Base-by-base conservation (phyloP, 2,329 filamentous ascomycete species). In the Metarhizium humberi region DNA sequence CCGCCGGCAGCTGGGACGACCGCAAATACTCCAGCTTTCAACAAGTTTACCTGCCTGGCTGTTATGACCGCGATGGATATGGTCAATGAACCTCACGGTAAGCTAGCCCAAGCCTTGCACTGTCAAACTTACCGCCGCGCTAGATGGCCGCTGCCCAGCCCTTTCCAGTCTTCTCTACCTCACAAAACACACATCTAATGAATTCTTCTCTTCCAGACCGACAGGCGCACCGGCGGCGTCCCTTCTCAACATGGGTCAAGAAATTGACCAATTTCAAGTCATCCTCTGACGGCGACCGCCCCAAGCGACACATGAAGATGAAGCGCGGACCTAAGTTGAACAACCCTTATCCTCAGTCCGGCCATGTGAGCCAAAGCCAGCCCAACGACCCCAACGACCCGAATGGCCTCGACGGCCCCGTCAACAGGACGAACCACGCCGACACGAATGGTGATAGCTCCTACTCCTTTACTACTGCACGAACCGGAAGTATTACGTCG, bases 201-300 rank as follows among this genome's bases (percentile, higher is more conserved):
- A 64, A 54, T 51, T 34, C 67, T 72, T 6, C 38, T 13, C 42
- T 50, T 47, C 63, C 72, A 91, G 87, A 91, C 70, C 82, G 84
- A 62, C 78, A 79, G 61, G 62, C 73, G 66, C 81, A 81, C 63
- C 87, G 90, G 61, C 86, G 91, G 63, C 85, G 89, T 60, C 92
- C 92, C 29, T 97, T 97, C 68, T 83, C 92, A 50, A 89, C 86
- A 62, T 95, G 92, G 88, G 90, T 99, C 77, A 95, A 92, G 78
- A 92, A 92, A 66, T 82, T 97, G 56, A 86, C 91, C 58, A 92
- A 87, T 69, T 86, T 96, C 73, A 96, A 95, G 71, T 78, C 75
- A 55, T 85, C 85, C 4, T 87, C 85, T 36, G 82, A 80, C 59
- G 78, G 83, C 57, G 77, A 77, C 46, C 62, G 71, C 64, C 56